Evolutionary conservation across 805 yeast species (phyloP), one percentile per base, ranked within the genome.

Genomic region (Hanseniaspora lachancei): DNA sequence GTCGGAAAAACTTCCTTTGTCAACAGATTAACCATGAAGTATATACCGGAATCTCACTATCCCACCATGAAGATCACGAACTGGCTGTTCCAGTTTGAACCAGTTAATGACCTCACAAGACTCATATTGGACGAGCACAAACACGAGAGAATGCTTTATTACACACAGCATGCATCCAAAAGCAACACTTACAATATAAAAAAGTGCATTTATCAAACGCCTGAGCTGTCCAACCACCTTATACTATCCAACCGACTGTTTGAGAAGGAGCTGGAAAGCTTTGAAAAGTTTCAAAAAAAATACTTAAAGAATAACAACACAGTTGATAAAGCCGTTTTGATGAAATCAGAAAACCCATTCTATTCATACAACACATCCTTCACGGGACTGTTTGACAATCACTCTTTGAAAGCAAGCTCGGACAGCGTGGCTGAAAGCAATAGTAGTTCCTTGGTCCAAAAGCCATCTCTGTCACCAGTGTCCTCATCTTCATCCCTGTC

Each of bases 31-130:
- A 70, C 74, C 1, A 68, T 75, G 21, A 75, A 76, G 27, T 71
- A 72, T 27, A 79, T 76, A 55, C 73, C 79, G 50, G 89, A 82
- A 57, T 84, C 84, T 0, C 83, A 85, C 64, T 85, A 85, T 62
- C 95, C 93, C 5, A 85, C 91, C 3, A 71, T 77, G 46, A 77
- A 74, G 55, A 80, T 81, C 57, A 77, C 77, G 4, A 79, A 87
- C 27, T 71, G 80, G 57, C 64, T 84, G 41, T 74, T 81, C 58
- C 79, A 78, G 20, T 84, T 73, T 62, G 65, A 63, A 6, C 81
- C 89, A 0, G 54, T 49, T 9, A 62, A 62, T 18, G 60, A 59
- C 0, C 59, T 64, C 18, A 69, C 79, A 0, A 68, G 74, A 36
- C 68, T 77, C 0, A 60, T 79, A 2, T 58, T 79, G 29, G 82